Conservation (phyloP, 169 alveolate genomes). For the Plasmodium berghei region DNA sequence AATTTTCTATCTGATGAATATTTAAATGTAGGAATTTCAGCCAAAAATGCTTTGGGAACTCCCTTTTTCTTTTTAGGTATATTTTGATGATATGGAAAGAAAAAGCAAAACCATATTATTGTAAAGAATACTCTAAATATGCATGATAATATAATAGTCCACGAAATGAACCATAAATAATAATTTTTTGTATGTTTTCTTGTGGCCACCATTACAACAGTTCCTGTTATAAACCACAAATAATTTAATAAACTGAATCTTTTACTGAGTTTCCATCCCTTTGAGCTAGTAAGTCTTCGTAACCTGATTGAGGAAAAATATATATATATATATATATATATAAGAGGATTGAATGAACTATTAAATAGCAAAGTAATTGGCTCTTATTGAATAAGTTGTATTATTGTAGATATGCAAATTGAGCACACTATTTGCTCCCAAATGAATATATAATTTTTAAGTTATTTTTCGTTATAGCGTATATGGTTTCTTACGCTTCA, state of each 20-base stretch:
- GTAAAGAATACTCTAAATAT: conserved; percentile 72
- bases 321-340: neutral
- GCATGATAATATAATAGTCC: conserved; percentile 72
- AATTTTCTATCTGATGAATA: conserved; percentile 57
- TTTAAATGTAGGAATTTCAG: conserved; percentile 57
- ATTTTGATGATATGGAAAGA: conserved; percentile 74
- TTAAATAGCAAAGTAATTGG: neutral
- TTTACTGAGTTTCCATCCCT: conserved; percentile 83
- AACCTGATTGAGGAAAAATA: conserved; percentile 12
- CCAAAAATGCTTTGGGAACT: conserved; percentile 39
- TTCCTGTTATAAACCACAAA: conserved; percentile 83
- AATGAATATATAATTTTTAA: too few species aligned
- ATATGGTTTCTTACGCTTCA: conserved; percentile 56
- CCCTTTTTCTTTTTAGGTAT: conserved; percentile 74
- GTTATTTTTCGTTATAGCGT: too few species aligned
- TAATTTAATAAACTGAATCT: conserved; percentile 78
- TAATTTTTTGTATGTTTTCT: conserved; percentile 60
- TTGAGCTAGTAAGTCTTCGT: conserved; percentile 78
- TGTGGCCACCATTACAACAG: conserved; percentile 72
- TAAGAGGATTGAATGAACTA: neutral
- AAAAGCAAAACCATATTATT: conserved; percentile 70
- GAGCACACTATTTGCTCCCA: too few species aligned
- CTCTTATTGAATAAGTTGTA: too few species aligned
- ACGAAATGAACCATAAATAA: conserved; percentile 70
- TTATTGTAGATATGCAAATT: too few species aligned